Evolutionary conservation across 441 rosid genomes (phyloP).

Genomic region (Viola pubescens): DNA sequence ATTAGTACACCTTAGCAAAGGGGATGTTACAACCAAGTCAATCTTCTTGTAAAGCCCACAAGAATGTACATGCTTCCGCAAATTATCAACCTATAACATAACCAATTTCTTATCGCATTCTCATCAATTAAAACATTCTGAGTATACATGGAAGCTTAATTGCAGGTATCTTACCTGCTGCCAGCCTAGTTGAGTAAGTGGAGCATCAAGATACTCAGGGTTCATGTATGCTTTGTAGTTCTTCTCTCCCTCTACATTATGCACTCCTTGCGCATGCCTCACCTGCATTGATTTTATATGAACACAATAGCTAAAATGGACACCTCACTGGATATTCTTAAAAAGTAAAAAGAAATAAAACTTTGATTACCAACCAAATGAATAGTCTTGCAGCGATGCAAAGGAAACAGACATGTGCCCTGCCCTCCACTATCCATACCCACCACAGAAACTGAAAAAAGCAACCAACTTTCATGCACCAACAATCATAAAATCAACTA

Average conservation of each 20-base stretch:
- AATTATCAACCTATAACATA: constrained; percentile 59
- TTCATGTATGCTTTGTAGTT: constrained; percentile 77
- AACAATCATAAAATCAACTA: too few relatives aligned
- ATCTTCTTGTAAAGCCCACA: constrained; percentile 69
- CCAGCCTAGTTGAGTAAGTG: constrained; percentile 87
- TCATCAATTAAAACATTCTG: neutral
- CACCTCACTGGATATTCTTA: constrained; percentile 23
- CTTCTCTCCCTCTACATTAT: constrained; percentile 95
- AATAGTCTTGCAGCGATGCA: constrained; percentile 90
- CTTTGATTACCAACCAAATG: constrained; percentile 67
- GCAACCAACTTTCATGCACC: too few relatives aligned
- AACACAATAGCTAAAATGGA: constrained; percentile 26
- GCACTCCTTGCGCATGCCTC: constrained; percentile 97
- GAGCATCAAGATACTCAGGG: constrained; percentile 85
- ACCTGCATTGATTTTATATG: constrained; percentile 60
- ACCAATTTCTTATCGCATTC: neutral
- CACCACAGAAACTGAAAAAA: too few relatives aligned
- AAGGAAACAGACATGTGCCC: constrained; percentile 68
- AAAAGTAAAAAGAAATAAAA: constrained; percentile 46
- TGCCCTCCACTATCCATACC: constrained; percentile 50
- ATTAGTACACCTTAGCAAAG: constrained; percentile 75
- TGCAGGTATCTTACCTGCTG: constrained; percentile 44
- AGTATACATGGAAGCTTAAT: constrained; percentile 1
- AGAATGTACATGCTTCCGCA: constrained; percentile 75
- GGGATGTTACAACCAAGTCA: constrained; percentile 77